A percentile compares a stretch with the other conserved stretches of the same genome.
phyloP scores from a whole-genome alignment of 2,329 filamentous ascomycete genomes.

The Diplodia intermedia region DNA sequence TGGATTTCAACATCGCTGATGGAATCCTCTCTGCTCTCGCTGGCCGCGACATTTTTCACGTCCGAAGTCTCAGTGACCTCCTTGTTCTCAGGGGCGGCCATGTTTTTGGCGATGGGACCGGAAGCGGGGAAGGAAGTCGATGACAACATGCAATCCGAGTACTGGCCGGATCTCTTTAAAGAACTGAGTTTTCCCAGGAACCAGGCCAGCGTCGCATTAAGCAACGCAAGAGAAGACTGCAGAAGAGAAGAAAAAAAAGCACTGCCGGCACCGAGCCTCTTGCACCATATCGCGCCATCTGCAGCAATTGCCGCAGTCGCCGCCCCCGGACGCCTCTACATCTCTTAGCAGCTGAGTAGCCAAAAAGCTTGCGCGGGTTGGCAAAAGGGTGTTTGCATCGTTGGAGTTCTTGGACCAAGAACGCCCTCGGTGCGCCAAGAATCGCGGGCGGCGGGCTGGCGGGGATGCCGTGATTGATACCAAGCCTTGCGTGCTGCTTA shows the following conservation, averaged over 20 bases:
- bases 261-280: constrained; percentile 6
- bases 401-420: constrained; percentile 1
- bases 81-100: constrained; percentile 16
- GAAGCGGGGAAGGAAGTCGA: constrained; percentile 6
- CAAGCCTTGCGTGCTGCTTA: constrained; percentile 29
- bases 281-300: constrained; percentile 29
- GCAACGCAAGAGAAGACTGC: constrained; percentile 3
- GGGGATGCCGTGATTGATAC: constrained; percentile 23
- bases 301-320: constrained; percentile 6
- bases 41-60: not conserved
- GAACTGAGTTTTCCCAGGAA: not conserved
- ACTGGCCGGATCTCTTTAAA: not conserved
- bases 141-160: not conserved
- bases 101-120: not conserved
- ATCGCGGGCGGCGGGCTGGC: not conserved
- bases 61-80: constrained; percentile 1
- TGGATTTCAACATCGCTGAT: constrained; percentile 12
- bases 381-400: not conserved
- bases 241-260: constrained; percentile 4
- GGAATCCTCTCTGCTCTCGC: constrained; percentile 12
- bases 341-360: constrained; percentile 10
- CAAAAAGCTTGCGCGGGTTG: constrained; percentile 23
- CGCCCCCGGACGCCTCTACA: not conserved
- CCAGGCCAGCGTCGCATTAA: constrained; percentile 16
- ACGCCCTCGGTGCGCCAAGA: constrained; percentile 17